Base-by-base conservation (phyloP, 2,329 filamentous ascomycete species). In the Ascochyta lentis region DNA sequence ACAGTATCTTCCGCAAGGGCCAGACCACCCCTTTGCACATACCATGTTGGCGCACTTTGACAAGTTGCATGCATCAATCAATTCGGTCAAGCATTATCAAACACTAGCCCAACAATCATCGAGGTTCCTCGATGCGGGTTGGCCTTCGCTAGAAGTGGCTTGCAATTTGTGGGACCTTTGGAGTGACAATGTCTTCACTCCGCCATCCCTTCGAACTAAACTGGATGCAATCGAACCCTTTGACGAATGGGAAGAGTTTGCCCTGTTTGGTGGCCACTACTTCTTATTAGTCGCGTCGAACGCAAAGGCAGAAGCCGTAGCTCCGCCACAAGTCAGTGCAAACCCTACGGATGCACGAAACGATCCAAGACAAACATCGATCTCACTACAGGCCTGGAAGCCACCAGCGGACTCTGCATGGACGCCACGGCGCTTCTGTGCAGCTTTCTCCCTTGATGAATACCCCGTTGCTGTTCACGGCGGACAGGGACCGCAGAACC, bases 231-330 rank as follows among this genome's bases (percentile, higher is more conserved):
- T 92, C 15, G 94, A 97, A 69, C 86, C 89, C 0, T 97, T 98
- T 70, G 94, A 98, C 73, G 93, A 97, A 76, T 96, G 92, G 92
- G 94, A 98, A 75, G 94, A 97, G 68, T 92, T 97, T 70, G 87
- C 89, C 2, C 79, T 96, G 0, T 96, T 96, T 73, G 86, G 85
- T 2, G 87, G 87, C 31, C 93, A 97, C 75, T 96, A 96, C 74
- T 90, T 93, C 64, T 77, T 97, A 39, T 80, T 96, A 8, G 80
- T 86, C 19, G 91, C 91, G 13, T 82, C 78, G 38, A 85, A 77
- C 65, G 60, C 57, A 50, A 59, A 61, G 48, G 42, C 54, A 51
- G 35, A 42, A 57, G 33, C 61, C 40, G 57, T 49, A 47, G 56
- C 39, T 40, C 22, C 29, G 27, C 34, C 44, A 34, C 16, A 7